A percentile compares a stretch with the other conserved stretches of the same genome.
Evolutionary conservation across 768 basidiomycete genomes (phyloP).

Genomic region (Trametes cingulata): DNA sequence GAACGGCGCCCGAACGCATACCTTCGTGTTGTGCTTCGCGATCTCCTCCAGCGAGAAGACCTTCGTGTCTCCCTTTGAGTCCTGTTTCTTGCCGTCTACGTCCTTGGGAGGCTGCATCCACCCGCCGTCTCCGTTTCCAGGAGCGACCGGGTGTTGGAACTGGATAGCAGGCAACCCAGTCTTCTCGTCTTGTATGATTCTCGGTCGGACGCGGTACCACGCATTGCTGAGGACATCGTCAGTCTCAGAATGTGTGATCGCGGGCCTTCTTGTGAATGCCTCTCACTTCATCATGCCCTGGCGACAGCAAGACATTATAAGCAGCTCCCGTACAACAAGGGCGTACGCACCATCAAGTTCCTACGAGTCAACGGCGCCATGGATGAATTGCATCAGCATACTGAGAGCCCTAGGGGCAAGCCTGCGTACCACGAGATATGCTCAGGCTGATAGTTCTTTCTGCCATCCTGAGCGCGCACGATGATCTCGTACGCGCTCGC

Average conservation of each 20-base stretch:
- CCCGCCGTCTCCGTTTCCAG: slow-evolving; percentile 19
- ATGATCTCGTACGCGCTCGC: slow-evolving; percentile 14
- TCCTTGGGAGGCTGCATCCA: slow-evolving; percentile 23
- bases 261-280: too few relatives aligned
- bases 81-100: neutral
- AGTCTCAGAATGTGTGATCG: too few relatives aligned
- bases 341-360: slow-evolving; percentile 23
- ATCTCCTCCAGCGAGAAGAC: slow-evolving; percentile 41
- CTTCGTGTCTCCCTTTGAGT: slow-evolving; percentile 2
- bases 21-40: slow-evolving; percentile 43
- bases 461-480: slow-evolving; percentile 20
- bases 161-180: slow-evolving; percentile 8
- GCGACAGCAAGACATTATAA: too few relatives aligned
- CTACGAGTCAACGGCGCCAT: slow-evolving; percentile 1
- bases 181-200: neutral
- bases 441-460: slow-evolving; percentile 24
- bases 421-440: slow-evolving; percentile 22
- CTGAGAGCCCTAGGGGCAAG: too few relatives aligned
- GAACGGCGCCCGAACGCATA: neutral
- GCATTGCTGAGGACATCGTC: slow-evolving; percentile 14
- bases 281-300: slow-evolving; percentile 32
- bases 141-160: slow-evolving; percentile 22
- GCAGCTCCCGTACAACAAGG: too few relatives aligned
- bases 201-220: slow-evolving; percentile 23
- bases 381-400: too few relatives aligned